Evolutionary conservation across 2,329 filamentous ascomycete species (phyloP).

Genomic region (Sporothrix inflata): DNA sequence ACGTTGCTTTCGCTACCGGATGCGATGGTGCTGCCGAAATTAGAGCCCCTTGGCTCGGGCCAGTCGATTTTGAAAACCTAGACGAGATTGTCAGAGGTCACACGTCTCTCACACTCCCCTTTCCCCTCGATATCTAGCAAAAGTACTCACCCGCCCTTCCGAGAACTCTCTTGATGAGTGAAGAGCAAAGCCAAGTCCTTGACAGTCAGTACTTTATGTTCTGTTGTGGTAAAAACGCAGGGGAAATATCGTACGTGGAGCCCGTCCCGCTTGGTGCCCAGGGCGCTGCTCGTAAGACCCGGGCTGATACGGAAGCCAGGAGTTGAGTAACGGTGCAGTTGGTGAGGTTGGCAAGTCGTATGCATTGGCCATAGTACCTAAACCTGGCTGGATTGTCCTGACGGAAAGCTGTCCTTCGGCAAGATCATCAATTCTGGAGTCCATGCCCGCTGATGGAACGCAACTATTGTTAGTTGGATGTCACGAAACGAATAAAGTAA

Average conservation of each 20-base stretch:
- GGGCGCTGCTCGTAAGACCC: not conserved
- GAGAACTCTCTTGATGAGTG: not conserved
- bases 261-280: not conserved
- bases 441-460: not conserved
- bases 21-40: constrained; percentile 35
- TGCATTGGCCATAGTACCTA: not conserved
- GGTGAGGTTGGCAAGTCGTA: not conserved
- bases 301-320: not conserved
- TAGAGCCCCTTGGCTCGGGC: constrained; percentile 18
- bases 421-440: not conserved
- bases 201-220: not conserved
- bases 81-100: not conserved
- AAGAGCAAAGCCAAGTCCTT: too few species aligned
- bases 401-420: not conserved
- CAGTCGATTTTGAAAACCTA: constrained; percentile 26
- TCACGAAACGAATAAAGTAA: too few species aligned
- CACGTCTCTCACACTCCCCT: not conserved
- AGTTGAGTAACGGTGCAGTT: too few species aligned
- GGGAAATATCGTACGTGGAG: not conserved
- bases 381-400: not conserved
- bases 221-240: not conserved
- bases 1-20: constrained; percentile 4
- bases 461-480: too few species aligned
- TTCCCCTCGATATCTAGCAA: not conserved
- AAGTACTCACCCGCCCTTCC: not conserved